These are phyloP conservation scores for Diversispora epigaea DNA, from an alignment of 192 early-diverging fungal genomes.

Conservation along the genomic window DNA sequence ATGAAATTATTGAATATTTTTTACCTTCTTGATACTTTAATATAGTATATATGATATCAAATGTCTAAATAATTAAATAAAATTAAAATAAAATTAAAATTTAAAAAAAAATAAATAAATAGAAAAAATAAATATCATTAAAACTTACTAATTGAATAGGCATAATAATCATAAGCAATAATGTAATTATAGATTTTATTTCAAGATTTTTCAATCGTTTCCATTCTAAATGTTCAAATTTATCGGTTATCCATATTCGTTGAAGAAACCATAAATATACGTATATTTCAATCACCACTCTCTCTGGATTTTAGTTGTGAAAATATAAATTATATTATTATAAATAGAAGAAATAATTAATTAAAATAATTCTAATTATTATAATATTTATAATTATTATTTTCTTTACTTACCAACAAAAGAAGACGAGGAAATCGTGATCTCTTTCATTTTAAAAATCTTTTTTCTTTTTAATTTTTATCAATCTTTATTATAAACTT, in stretches of 20 bases:
- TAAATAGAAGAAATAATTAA: too few relatives aligned
- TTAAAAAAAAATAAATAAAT: not conserved
- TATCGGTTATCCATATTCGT: slow-evolving; percentile 14
- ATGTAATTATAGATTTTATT: slow-evolving; percentile 19
- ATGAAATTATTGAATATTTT: too few relatives aligned
- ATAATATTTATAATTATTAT: too few relatives aligned
- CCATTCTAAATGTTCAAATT: not conserved
- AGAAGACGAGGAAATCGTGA: too few relatives aligned
- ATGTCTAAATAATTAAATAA: not conserved
- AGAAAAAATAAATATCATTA: not conserved
- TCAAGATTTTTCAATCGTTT: not conserved
- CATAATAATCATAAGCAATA: not conserved
- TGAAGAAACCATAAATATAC: slow-evolving; percentile 19
- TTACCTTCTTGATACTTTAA: slow-evolving; percentile 8
- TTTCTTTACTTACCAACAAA: too few relatives aligned
- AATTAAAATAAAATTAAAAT: not conserved
- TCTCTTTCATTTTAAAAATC: too few relatives aligned
- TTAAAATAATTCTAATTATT: too few relatives aligned
- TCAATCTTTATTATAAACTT: too few relatives aligned
- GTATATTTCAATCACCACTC: not conserved
- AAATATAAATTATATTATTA: too few relatives aligned
- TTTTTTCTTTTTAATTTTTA: too few relatives aligned
- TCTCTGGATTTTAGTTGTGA: slow-evolving; percentile 1
- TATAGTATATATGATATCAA: not conserved
- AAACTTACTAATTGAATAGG: slow-evolving; percentile 6